These are phyloP conservation scores for Fomes fomentarius DNA, from an alignment of 1,284 basidiomycete species.

Conservation along the genomic window DNA sequence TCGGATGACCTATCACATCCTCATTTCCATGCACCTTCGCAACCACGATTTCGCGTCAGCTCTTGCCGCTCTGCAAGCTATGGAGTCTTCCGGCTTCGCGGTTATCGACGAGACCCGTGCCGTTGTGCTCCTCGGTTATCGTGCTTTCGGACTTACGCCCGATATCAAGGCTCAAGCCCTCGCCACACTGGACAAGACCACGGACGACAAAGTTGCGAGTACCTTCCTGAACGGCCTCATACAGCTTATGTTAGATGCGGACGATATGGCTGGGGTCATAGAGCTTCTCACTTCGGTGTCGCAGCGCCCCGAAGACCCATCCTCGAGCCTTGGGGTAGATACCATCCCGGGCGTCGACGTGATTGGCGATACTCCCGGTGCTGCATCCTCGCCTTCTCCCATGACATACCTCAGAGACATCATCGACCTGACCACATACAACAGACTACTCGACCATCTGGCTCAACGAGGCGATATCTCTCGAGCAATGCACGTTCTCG, in stretches of 20 bases:
- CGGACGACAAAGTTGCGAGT: constrained; percentile 46
- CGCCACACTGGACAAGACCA: constrained; percentile 40
- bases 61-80: constrained; percentile 50
- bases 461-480: constrained; percentile 47
- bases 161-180: constrained; percentile 57
- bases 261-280: constrained; percentile 50
- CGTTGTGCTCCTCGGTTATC: constrained; percentile 59
- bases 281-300: constrained; percentile 55
- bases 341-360: constrained; percentile 37
- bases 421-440: constrained; percentile 59
- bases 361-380: not conserved
- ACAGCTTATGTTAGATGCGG: constrained; percentile 57
- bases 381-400: not conserved
- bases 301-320: constrained; percentile 25
- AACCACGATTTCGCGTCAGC: constrained; percentile 66
- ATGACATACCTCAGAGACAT: constrained; percentile 32
- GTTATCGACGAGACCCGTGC: constrained; percentile 62
- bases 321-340: constrained; percentile 34
- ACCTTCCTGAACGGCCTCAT: constrained; percentile 65
- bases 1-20: constrained; percentile 65
- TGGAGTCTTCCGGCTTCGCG: constrained; percentile 58
- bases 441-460: constrained; percentile 63
- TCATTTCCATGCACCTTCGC: constrained; percentile 66
- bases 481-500: constrained; percentile 49
- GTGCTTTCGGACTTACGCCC: constrained; percentile 58